Evolutionary conservation across 179 eudicot species (phyloP).

Genomic region (Silene noctiflora): DNA sequence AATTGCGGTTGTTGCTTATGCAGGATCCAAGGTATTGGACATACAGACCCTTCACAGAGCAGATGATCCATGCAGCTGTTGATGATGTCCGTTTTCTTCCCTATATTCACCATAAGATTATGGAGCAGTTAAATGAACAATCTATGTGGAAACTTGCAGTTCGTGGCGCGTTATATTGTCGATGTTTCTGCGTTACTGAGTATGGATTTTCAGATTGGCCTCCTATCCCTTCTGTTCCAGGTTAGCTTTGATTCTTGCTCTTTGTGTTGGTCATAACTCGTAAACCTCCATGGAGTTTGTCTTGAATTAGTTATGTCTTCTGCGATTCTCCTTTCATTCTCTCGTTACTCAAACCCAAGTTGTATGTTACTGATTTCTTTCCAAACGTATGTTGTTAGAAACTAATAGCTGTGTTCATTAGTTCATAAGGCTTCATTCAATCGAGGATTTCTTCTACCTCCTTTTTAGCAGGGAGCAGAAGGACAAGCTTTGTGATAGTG

Average conservation of each 20-base stretch:
- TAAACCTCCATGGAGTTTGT: no score
- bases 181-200: conserved; percentile 24
- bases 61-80: conserved; percentile 30
- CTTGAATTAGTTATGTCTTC: no score
- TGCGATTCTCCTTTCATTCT: no score
- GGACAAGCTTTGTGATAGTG: no score
- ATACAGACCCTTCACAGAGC: conserved; percentile 31
- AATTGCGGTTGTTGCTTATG: background rate
- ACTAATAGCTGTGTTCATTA: no score
- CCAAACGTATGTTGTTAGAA: no score
- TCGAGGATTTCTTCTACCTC: no score
- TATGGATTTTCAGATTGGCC: conserved; percentile 26
- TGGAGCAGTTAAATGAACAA: conserved; percentile 23
- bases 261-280: background rate
- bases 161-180: conserved; percentile 25
- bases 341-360: no score
- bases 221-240: conserved; percentile 22
- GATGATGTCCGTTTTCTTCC: conserved; percentile 34
- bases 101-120: conserved; percentile 27
- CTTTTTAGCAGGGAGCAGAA: no score
- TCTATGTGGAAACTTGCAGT: conserved; percentile 28
- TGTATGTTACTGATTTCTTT: no score
- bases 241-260: conserved; percentile 12
- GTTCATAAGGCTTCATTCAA: no score
- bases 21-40: conserved; percentile 29